Base-by-base conservation (phyloP, 2,329 filamentous ascomycete species). In the Aspergillus aculeatinus region DNA sequence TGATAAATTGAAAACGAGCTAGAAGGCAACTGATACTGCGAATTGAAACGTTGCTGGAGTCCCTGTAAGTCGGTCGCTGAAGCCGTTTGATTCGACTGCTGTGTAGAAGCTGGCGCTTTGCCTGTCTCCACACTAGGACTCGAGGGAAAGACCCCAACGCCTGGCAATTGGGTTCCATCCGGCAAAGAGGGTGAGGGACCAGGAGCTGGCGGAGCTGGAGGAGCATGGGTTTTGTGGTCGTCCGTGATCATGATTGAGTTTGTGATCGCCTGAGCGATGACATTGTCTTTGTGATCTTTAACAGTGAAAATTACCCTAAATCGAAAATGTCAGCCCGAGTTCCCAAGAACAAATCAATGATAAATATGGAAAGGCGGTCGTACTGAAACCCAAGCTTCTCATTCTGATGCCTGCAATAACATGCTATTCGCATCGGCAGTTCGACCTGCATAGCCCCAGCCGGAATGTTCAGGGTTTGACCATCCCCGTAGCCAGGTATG, bases 171-270 rank as follows among this genome's bases (percentile, higher is more conserved):
- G 42, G 73, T 72, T 35, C 70, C 72, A 63, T 78, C 75, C n/a
- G 72, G 67, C 29, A 76, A 59, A 10, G 72, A 68, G 39, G 76
- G 70, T 12, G 68, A 75, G 14, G 74, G 70, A 5, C 75, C 65
- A 48, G 74, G 61, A 59, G 70, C 65, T 60, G 76, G 65, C 57
- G 72, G 70, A 54, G 69, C 78, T 59, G 68, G 74, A 64, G 81
- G 76, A 54, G 82, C 75, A 68, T 91, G 89, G 7, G 92, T 96
- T 79, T 98, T 98, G 80, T 98, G 94, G 71, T 99, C 94, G 73
- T 99, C 94, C 1, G 95, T 98, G 64, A 98, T 97, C 85, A 97
- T 94, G 65, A 98, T 96, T 0, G 92, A 90, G 58, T 89, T 87
- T 21, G 91, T 92, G 65, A 96, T 89, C 55, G 88, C 87, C 76